These are phyloP conservation scores for Irpex sp. DNA, from an alignment of 1,284 basidiomycete genomes.

Conservation along the genomic window DNA sequence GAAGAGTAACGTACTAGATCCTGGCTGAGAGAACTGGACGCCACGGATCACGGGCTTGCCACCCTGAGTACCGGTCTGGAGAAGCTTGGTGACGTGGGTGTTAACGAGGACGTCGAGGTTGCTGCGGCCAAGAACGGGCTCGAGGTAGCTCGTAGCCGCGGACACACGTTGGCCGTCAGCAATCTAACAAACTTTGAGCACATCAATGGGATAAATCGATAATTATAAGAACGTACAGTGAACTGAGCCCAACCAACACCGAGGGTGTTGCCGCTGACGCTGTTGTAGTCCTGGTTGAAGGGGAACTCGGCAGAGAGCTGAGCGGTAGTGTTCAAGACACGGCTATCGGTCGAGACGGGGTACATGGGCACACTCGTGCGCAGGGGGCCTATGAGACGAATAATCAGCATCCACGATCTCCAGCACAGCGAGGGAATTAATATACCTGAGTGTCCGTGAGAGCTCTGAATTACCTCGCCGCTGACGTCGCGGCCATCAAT, in stretches of 20 bases:
- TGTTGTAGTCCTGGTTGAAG: constrained; percentile 2
- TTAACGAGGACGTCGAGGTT: constrained; percentile 40
- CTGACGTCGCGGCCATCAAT: not conserved
- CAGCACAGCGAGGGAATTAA: not conserved
- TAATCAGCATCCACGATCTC: not conserved
- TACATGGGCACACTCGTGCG: not conserved
- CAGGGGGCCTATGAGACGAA: not conserved
- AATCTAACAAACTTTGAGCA: constrained; percentile 19
- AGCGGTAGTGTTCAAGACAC: not conserved
- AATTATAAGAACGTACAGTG: not conserved
- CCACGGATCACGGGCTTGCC: constrained; percentile 24
- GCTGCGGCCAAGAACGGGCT: constrained; percentile 24
- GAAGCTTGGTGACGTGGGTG: constrained; percentile 33
- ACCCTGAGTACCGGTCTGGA: constrained; percentile 21
- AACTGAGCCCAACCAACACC: constrained; percentile 2
- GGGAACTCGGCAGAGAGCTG: constrained; percentile 4
- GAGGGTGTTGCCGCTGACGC: not conserved
- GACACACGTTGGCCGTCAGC: constrained; percentile 29
- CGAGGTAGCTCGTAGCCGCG: constrained; percentile 26
- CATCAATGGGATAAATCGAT: not conserved
- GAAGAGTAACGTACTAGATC: constrained; percentile 8
- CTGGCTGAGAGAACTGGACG: constrained; percentile 26
- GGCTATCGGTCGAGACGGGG: not conserved
- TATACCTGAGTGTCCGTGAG: not conserved
- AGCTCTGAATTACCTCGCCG: not conserved